Conservation (phyloP, 1,284 basidiomycete genomes). For the Fistulinella cinereoalba region DNA sequence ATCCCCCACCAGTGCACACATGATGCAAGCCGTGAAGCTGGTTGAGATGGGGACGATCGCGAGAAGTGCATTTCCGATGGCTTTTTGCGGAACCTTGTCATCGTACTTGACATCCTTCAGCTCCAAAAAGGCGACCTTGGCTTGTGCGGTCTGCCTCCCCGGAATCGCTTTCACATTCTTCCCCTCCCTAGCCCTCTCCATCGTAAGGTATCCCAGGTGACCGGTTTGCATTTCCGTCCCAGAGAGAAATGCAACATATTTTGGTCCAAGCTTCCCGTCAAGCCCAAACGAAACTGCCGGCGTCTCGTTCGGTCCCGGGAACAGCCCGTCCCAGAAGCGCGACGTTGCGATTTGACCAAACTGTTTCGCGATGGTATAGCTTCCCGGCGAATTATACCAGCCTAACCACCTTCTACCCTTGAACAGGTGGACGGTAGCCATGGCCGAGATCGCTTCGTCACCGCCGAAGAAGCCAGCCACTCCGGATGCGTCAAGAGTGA, state of each 20-base stretch:
- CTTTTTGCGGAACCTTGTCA: constrained; percentile 16
- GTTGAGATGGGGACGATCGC: constrained; percentile 27
- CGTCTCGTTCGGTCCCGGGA: constrained; percentile 30
- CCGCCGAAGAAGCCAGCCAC: constrained; percentile 34
- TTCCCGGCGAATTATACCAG: constrained; percentile 38
- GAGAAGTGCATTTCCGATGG: constrained; percentile 23
- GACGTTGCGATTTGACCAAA: constrained; percentile 28
- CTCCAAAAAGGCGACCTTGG: constrained; percentile 25
- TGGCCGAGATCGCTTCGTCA: constrained; percentile 35
- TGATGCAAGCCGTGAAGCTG: constrained; percentile 25
- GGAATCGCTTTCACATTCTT: constrained; percentile 12
- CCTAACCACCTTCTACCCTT: constrained; percentile 29
- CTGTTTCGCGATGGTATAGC: constrained; percentile 32
- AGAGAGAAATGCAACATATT: constrained; percentile 26
- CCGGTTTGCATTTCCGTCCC: constrained; percentile 30
- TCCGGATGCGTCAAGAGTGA: constrained; percentile 30
- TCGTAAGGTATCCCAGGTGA: constrained; percentile 26
- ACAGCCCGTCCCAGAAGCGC: constrained; percentile 30
- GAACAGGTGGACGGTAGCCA: constrained; percentile 35
- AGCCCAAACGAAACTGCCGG: constrained; percentile 29
- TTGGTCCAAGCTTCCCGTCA: constrained; percentile 28
- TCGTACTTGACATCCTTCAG: constrained; percentile 16
- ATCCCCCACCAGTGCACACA: constrained; percentile 23
- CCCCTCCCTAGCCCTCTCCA: constrained; percentile 18
- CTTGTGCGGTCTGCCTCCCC: constrained; percentile 22